Conservation (phyloP, 2,329 filamentous ascomycete species). For the Colletotrichum zoysiae region DNA sequence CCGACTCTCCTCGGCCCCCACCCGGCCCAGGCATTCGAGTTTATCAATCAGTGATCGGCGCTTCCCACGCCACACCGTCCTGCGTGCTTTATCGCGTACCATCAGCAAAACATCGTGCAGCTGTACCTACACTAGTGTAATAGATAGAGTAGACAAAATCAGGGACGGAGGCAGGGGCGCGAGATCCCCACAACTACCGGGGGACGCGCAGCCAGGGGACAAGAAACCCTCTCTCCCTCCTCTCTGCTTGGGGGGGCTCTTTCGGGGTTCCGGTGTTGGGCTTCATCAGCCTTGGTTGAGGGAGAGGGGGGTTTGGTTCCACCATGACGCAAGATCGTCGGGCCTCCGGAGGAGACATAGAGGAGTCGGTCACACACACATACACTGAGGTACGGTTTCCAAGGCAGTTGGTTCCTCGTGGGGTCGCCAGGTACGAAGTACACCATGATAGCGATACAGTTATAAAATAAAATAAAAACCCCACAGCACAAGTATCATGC, state of each 20-base stretch:
- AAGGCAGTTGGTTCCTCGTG: no score
- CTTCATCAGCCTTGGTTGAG: no score
- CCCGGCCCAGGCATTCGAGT: background rate
- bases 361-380: background rate
- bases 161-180: background rate
- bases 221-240: background rate
- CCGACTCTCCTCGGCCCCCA: slow-evolving; percentile 31
- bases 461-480: no score
- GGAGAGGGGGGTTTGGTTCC: background rate
- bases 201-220: slow-evolving; percentile 3
- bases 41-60: slow-evolving; percentile 22
- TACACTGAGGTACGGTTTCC: no score
- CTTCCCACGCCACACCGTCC: no score
- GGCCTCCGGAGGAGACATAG: background rate
- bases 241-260: no score
- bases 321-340: slow-evolving; percentile 33
- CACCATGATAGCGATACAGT: no score
- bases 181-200: background rate
- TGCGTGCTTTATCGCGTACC: slow-evolving; percentile 10
- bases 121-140: no score
- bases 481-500: no score
- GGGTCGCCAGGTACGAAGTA: no score
- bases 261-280: background rate
- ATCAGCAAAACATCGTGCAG: background rate
- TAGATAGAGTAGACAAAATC: background rate